These are phyloP conservation scores for Psidium guajava DNA, from an alignment of 345 rosid genomes.

Conservation along the genomic window DNA sequence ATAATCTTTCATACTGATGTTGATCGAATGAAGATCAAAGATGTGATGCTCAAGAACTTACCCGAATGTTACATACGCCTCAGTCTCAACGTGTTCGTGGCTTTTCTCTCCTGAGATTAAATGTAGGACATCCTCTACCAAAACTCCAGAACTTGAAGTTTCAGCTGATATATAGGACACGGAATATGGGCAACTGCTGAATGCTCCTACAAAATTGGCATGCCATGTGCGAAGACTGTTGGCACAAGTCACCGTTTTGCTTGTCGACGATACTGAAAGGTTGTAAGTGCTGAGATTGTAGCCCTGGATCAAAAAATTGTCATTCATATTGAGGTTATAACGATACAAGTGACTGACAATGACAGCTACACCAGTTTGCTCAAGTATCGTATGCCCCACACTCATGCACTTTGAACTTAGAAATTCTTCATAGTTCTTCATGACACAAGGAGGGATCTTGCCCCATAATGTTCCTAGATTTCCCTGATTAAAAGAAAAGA, in stretches of 20 bases:
- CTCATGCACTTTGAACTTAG: neutral
- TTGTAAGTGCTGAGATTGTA: slow-evolving; percentile 61
- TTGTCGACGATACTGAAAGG: slow-evolving; percentile 58
- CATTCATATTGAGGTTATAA: neutral
- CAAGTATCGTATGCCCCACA: neutral
- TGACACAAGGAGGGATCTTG: neutral
- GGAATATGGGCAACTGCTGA: slow-evolving; percentile 68
- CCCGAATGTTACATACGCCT: slow-evolving; percentile 73
- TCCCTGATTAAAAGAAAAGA: neutral
- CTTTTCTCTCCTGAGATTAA: slow-evolving; percentile 35
- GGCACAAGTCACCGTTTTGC: slow-evolving; percentile 69
- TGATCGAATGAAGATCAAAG: neutral
- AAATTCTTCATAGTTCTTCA: neutral
- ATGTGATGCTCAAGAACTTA: slow-evolving; percentile 11
- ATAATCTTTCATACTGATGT: neutral
- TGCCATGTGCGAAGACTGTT: slow-evolving; percentile 50
- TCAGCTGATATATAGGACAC: slow-evolving; percentile 75
- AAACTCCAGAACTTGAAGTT: slow-evolving; percentile 73
- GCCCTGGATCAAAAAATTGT: slow-evolving; percentile 30
- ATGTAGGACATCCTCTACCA: slow-evolving; percentile 78
- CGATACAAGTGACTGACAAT: neutral
- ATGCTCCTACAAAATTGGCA: slow-evolving; percentile 51
- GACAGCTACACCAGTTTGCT: neutral
- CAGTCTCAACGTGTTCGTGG: slow-evolving; percentile 19
- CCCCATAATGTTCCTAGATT: neutral